phyloP scores from a whole-genome alignment of 805 yeast genomes.

The Candida sakaeoensis region DNA sequence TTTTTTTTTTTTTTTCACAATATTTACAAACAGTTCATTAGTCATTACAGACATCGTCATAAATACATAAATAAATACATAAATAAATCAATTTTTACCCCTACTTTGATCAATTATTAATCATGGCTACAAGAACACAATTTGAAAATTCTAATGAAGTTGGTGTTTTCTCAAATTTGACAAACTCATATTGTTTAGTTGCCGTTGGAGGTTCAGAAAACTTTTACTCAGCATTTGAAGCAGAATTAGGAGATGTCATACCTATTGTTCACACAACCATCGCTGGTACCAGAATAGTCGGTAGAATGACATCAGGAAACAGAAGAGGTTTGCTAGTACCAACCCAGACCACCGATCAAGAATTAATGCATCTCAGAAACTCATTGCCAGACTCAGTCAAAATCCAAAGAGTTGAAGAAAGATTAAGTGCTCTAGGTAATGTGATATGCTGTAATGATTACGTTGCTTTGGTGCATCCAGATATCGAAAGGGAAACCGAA shows the following conservation, averaged over 20 bases:
- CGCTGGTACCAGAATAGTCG: conserved; percentile 96
- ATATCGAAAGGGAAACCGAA: conserved; percentile 98
- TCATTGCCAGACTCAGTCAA: conserved; percentile 92
- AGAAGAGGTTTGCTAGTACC: conserved; percentile 97
- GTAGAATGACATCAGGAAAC: conserved; percentile 98
- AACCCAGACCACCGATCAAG: conserved; percentile 97
- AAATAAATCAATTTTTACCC: background rate
- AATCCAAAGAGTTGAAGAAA: conserved; percentile 97
- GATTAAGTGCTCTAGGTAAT: conserved; percentile 94
- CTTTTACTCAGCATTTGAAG: conserved; percentile 91
- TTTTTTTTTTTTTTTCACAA: conserved; percentile 1
- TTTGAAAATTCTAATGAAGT: conserved; percentile 54
- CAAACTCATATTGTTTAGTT: conserved; percentile 93
- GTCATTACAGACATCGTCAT: background rate
- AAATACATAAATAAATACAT: too few species aligned
- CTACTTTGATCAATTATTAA: background rate
- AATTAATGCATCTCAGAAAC: conserved; percentile 94
- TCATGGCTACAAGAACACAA: conserved; percentile 47
- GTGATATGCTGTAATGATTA: conserved; percentile 98
- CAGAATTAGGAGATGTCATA: conserved; percentile 92
- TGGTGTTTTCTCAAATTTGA: conserved; percentile 91
- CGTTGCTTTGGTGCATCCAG: conserved; percentile 98
- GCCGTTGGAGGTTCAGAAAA: conserved; percentile 93
- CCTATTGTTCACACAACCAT: conserved; percentile 97
- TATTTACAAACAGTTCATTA: background rate